Evolutionary conservation across 805 yeast species (phyloP), one percentile per base, ranked within the genome.

Genomic region (Hanseniaspora lachancei): DNA sequence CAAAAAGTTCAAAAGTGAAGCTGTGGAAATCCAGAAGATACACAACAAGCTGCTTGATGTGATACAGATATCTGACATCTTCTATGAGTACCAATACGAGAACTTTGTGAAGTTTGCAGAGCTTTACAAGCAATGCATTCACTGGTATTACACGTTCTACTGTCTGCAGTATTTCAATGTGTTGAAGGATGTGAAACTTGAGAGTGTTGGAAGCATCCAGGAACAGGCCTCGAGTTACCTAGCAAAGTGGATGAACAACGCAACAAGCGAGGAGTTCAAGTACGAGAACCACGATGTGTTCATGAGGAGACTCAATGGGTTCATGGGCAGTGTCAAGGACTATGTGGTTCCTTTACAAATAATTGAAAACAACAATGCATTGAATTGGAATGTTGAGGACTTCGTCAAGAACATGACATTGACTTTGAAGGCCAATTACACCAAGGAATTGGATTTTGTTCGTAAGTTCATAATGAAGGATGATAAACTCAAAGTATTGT

Each of bases 61-160:
- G n/a, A 78, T 77, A 58, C 86, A 82, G 51, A 73, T 80, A 1
- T 85, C 70, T 61, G 69, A 70, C 3, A 88, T 86, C 58, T 66
- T 91, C 40, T 66, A 72, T 4, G 62, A 68, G 5, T 77, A 79
- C 50, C 78, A 84, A 57, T 74, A 77, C 9, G 74, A 79, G 7
- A 69, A 93, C 55, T 91, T 95, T 0, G 65, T 71, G 16, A 93
- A 87, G 63, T 74, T 93, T 41, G 76, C 81, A 55, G 77, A 77
- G 62, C 97, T 97, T 0, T 93, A 93, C 66, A 71, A 82, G 20
- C 81, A 81, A 63, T 91, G 97, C 2, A 89, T 93, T 86, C 74
- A 78, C 62, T 93, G 98, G 98, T 93, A 91, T 70, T 93, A 93
- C 66, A 74, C 77, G 57, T 77, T 84, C 57, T 78, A 85, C 61